Evolutionary conservation across 192 early-diverging fungal species (phyloP), one percentile per base, ranked within the genome.

Genomic region (Chytriomyces confervae): DNA sequence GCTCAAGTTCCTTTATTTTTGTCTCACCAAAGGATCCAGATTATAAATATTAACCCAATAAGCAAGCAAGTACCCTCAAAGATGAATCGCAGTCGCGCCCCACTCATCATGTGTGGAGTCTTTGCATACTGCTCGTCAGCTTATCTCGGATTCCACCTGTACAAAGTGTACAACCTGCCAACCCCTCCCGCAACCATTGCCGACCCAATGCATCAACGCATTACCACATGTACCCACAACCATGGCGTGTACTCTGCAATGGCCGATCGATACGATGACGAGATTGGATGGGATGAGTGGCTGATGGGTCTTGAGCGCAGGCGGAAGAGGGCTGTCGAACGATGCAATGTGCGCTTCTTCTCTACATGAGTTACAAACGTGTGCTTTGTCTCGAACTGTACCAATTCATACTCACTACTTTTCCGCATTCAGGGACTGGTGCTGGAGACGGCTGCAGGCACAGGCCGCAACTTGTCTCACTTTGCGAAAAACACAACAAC

Each of bases 401-500:
- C 24, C 5, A 16, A 57, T 48, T 4, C 24, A 61, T 5, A 20
- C 36, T 20, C 0, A 16, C 7, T 5, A 5, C 36, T 36, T 36
- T 0, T 36, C 3, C 46, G n/a, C 4, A 6, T 36, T 16, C 10
- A 87, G 82, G 91, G 91, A 29, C 69, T 84, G 60, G 86, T 89
- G 16, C 79, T 92, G 50, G 91, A 92, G 69, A 84, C 91, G 45
- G 84, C 89, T 0, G 80, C 87, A 2, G 91, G 91, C 7, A 92
- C 91, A 46, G 90, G 90, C 1, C 79, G 91, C 44, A 92, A 92
- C 81, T 62, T 91, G 50, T 72, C 73, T 13, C 88, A 83, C 80
- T 92, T 91, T 64, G 61, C 72, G 9, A 68, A 83, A 6, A 74
- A 82, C 20, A 50, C 57, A 1, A 24, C 75, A 20, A 76, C 92